Base-by-base conservation (phyloP, 768 basidiomycete genomes). In the Bullera alba region DNA sequence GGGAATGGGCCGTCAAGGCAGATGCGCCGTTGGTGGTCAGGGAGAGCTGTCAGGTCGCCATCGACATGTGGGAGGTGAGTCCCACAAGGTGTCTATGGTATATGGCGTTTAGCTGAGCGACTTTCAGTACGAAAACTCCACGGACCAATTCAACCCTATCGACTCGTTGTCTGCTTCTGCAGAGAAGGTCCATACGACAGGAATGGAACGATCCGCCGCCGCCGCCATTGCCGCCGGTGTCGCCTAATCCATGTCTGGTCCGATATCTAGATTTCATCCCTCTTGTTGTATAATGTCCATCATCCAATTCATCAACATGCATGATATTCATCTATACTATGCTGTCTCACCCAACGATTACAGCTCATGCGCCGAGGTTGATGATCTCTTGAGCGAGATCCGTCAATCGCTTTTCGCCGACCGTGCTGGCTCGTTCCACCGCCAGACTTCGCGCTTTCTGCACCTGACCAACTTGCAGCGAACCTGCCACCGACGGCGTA, bases 21-120 rank as follows among this genome's bases (percentile, higher is more conserved):
- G 87, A 90, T 61, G 82, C 87, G 6, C 91, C 92, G 0, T 76
- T 79, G 14, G 92, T 97, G 19, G 95, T 99, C 2, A 80, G 84
- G 48, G 92, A 99, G 74, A 95, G 91, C 58, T 97, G 95, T 72
- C 83, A 90, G 65, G 83, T 99, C 43, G 95, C 95, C 2, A 79
- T 99, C 47, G 95, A 95, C 71, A 90, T 96, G 88, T 95, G 87
- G 83, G 87, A 72, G 69, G 71, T 72, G 49, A 53, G 70, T 60
- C n/a, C 4, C 10, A 8, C 37, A 19, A 37, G 2, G 17, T 26
- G 28, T 12, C 8, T 7, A 35, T 7, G 17, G 23, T 7, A 17
- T 5, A 25, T 22, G 29, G 5, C n/a, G 5, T 32, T 6, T 16
- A 36, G 43, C 54, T 55, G 38, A 51, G 22, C 19, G 2, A 6